Evolutionary conservation across 805 yeast species (phyloP), one percentile per base, ranked within the genome.

Genomic region (Cyberlindnera lachancei): DNA sequence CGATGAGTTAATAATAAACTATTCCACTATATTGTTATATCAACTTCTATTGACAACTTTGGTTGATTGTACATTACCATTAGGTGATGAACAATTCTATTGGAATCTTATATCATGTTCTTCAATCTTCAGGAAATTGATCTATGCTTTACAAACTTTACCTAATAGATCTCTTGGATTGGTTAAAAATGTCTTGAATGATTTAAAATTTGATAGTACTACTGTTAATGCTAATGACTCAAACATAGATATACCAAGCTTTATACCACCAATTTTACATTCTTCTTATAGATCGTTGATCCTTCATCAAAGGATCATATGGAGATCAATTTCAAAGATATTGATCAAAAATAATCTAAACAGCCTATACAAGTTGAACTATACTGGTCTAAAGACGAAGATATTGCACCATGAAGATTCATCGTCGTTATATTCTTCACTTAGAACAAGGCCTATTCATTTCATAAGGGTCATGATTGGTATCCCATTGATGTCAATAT

Each of bases 51-150:
- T 61, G 14, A 50, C 61, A 18, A 40, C 50, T 2, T 42, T 71
- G 18, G 45, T 73, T 23, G 44, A 46, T 6, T 52, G 55, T 12
- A 69, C 78, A 2, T 39, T 68, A 5, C 66, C 70, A 7, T 41
- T 70, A 11, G 37, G 54, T 15, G 63, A 62, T 25, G 70, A 67
- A 39, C 41, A 70, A n/a, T 52, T 53, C 20, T 74, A 72, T 45
- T 73, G 68, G 61, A 70, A 70, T 18, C 31, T 51, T 2, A 47
- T 63, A 0, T 42, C 58, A 4, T n/a, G n/a, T n/a, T 43, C 57
- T 10, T 60, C 66, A 5, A 48, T 48, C 3, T 40, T 48, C 14
- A 55, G 60, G 18, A 36, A 56, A 13, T 30, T 49, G 3, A 14
- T 66, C 1, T 68, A 68, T 36, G 42, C 65, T 1, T 15, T 68